Base-by-base conservation (phyloP, 2,329 filamentous ascomycete species). In the Aspergillus flavus region DNA sequence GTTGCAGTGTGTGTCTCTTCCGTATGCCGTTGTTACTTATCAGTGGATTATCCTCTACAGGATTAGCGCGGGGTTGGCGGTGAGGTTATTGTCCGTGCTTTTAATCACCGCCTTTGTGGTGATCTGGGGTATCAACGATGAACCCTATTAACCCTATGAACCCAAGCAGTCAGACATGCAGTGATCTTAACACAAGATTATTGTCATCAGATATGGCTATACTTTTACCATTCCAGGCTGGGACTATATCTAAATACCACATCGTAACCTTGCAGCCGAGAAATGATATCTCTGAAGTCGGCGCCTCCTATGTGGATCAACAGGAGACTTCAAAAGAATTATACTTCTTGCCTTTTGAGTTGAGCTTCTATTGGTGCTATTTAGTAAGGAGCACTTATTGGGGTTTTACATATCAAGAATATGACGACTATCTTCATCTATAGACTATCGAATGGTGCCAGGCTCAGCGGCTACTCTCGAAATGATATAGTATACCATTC, bases 51-150 rank as follows among this genome's bases (percentile, higher is more conserved):
- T 57, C 61, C 58, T 39, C 39, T 65, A 68, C 32, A 9, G 67
- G 70, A 59, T 67, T 73, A 73, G 71, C 71, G 71, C 71, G 70
- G 71, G 71, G 71, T 66, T 64, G 64, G 71, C 71, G 71, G 71
- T 72, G 64, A 67, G 53, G 19, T 54, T 36, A 34, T 54, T n/a
- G 52, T 56, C 50, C 41, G 14, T 50, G 7, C 10, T 12, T 19
- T 62, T n/a, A n/a, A 11, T 64, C 61, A 71, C 69, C 69, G 70
- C 69, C 64, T 68, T 62, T 53, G 14, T 21, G 9, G 23, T 39
- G 34, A 21, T 52, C 30, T 30, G 10, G 30, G 34, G 34, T 36
- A 28, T 28, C 26, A 4, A 26, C 26, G 4, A 4, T 26, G 26
- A 26, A 26, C 26, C 26, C 26, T 26, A 26, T 26, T 4, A 26